Conservation (phyloP, 1,284 basidiomycete species). For the Cutaneotrichosporon daszewskae region DNA sequence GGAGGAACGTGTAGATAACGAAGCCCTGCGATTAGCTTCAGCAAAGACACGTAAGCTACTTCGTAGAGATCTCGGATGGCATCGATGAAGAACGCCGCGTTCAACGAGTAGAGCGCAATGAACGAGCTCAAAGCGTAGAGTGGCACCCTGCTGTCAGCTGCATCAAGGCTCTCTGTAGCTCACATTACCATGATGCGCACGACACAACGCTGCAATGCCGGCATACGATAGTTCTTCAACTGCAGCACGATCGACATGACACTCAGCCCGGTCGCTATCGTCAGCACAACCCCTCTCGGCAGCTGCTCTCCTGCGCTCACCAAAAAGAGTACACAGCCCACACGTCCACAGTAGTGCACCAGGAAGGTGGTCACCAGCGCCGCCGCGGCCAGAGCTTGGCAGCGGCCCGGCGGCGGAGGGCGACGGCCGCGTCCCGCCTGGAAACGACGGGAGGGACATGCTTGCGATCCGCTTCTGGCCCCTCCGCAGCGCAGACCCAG, state of each 20-base stretch:
- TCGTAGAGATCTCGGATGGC: conserved; percentile 93
- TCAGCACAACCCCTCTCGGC: not conserved
- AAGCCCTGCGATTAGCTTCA: conserved; percentile 63
- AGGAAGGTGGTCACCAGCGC: conserved; percentile 42
- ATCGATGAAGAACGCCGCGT: conserved; percentile 95
- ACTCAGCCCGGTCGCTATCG: conserved; percentile 67
- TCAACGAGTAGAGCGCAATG: conserved; percentile 88
- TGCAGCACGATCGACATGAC: conserved; percentile 79
- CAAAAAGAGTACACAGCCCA: conserved; percentile 41
- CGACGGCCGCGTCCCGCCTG: not conserved
- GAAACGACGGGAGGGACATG: conserved; percentile 14
- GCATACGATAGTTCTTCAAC: conserved; percentile 83
- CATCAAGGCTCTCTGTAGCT: conserved; percentile 3
- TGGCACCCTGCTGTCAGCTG: conserved; percentile 57
- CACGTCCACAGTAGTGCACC: conserved; percentile 41
- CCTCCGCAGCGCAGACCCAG: too few species aligned
- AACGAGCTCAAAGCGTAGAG: conserved; percentile 85
- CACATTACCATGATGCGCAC: conserved; percentile 92
- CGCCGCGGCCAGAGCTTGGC: conserved; percentile 10
- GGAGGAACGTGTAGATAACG: conserved; percentile 91
- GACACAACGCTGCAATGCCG: conserved; percentile 73
- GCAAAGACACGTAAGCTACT: conserved; percentile 51
- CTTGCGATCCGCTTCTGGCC: too few species aligned
- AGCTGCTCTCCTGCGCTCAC: conserved; percentile 24
- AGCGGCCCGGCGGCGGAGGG: not conserved